Evolutionary conservation across 2,329 filamentous ascomycete genomes (phyloP).

Genomic region (Cercospora zeina): DNA sequence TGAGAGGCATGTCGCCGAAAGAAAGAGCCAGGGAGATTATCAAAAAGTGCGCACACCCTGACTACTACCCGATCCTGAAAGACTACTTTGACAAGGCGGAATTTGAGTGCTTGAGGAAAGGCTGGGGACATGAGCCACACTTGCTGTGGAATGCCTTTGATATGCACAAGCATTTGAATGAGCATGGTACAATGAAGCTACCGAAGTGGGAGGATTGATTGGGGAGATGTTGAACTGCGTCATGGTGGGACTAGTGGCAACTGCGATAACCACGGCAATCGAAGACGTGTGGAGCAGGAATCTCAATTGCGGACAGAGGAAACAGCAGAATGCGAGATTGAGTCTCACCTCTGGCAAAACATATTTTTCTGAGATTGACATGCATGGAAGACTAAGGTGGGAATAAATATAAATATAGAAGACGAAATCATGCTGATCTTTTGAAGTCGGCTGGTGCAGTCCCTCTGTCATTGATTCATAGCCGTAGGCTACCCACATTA

Average conservation of each 20-base stretch:
- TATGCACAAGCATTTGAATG: conserved; percentile 79
- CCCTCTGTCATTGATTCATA: no score
- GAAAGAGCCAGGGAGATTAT: conserved; percentile 85
- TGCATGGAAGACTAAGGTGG: not conserved
- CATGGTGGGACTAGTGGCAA: no score
- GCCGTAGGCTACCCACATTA: conserved; percentile 5
- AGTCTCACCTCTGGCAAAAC: not conserved
- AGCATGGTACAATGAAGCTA: conserved; percentile 89
- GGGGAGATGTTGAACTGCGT: not conserved
- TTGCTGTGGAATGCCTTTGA: conserved; percentile 83
- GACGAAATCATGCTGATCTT: not conserved
- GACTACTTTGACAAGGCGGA: conserved; percentile 86
- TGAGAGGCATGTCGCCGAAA: conserved; percentile 74
- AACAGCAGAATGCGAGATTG: not conserved
- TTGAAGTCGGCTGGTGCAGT: no score
- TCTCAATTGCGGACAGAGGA: not conserved
- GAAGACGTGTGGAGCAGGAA: not conserved
- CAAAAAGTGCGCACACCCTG: conserved; percentile 79
- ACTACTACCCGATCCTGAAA: conserved; percentile 77
- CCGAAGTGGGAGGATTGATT: conserved; percentile 56
- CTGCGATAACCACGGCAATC: no score
- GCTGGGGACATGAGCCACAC: conserved; percentile 88
- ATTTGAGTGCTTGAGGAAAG: conserved; percentile 80
- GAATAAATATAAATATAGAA: no score
- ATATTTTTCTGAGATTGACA: not conserved